These are phyloP conservation scores for Helotiales sp. DNA, from an alignment of 2,329 filamentous ascomycete genomes.

Conservation along the genomic window DNA sequence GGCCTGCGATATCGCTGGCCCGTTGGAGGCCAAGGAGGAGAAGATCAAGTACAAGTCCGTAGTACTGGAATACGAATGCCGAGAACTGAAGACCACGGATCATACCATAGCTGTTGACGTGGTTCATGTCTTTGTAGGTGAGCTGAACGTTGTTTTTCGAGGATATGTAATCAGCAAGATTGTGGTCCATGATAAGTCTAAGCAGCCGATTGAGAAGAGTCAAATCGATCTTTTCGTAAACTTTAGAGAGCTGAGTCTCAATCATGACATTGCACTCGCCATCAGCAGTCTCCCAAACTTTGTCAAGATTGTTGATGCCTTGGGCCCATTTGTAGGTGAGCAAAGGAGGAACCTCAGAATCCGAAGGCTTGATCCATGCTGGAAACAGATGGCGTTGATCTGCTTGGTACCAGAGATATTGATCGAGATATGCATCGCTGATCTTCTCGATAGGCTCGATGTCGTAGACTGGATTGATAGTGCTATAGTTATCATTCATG, in stretches of 20 bases:
- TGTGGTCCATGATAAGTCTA: slow-evolving; percentile 98
- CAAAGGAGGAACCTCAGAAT: slow-evolving; percentile 93
- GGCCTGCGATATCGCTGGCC: slow-evolving; percentile 96
- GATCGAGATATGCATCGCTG: slow-evolving; percentile 96
- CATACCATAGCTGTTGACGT: slow-evolving; percentile 98
- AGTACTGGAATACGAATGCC: slow-evolving; percentile 98
- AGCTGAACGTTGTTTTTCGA: slow-evolving; percentile 99
- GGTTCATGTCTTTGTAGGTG: slow-evolving; percentile 99
- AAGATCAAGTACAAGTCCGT: slow-evolving; percentile 91
- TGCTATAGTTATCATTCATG: slow-evolving; percentile 99
- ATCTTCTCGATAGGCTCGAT: slow-evolving; percentile 99
- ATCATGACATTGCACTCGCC: slow-evolving; percentile 99
- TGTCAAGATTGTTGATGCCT: slow-evolving; percentile 95
- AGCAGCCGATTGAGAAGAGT: slow-evolving; percentile 92
- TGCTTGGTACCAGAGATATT: slow-evolving; percentile 99
- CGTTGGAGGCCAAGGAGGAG: slow-evolving; percentile 89
- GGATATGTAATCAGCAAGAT: slow-evolving; percentile 97
- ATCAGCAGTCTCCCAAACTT: slow-evolving; percentile 90
- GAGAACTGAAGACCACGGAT: slow-evolving; percentile 98
- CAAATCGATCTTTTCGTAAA: slow-evolving; percentile 98
- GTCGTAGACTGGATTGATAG: slow-evolving; percentile 98
- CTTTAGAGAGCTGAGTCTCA: slow-evolving; percentile 97
- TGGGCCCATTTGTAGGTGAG: slow-evolving; percentile 99
- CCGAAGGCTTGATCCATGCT: slow-evolving; percentile 98
- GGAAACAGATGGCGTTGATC: slow-evolving; percentile 97